Conservation (phyloP, 164 flowering plant species). For the Magnolia kwangsiensis region DNA sequence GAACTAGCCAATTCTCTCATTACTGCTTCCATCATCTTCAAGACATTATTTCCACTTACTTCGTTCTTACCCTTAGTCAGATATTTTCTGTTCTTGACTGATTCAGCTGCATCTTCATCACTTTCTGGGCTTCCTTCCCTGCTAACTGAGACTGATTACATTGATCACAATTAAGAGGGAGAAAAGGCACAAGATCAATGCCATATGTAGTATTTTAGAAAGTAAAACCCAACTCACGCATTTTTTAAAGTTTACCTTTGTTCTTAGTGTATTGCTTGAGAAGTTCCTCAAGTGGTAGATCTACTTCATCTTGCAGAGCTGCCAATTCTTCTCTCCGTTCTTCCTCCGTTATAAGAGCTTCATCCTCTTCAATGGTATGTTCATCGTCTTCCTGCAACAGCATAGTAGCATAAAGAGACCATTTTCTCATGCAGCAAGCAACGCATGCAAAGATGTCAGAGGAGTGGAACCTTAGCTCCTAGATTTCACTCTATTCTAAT, state of each 20-base stretch:
- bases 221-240: neutral
- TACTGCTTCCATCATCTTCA: neutral
- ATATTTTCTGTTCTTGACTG: conserved; percentile 13
- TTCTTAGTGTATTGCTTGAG: conserved; percentile 56
- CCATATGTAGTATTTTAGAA: neutral
- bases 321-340: conserved; percentile 85
- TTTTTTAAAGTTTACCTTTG: conserved; percentile 34
- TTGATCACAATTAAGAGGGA: conserved; percentile 14
- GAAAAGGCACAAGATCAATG: neutral
- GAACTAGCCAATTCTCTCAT: conserved; percentile 5
- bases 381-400: conserved; percentile 90
- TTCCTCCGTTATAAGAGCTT: conserved; percentile 73
- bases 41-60: neutral
- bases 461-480: neutral
- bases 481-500: neutral
- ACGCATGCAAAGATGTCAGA: neutral
- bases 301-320: conserved; percentile 71
- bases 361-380: conserved; percentile 89
- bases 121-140: conserved; percentile 39
- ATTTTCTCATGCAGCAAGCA: neutral
- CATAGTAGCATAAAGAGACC: conserved; percentile 9
- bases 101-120: conserved; percentile 23
- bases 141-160: conserved; percentile 34
- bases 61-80: conserved; percentile 24
- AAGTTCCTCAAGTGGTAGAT: conserved; percentile 84